phyloP scores from a whole-genome alignment of 2,329 filamentous ascomycete species.

The Scedosporium apiospermum region DNA sequence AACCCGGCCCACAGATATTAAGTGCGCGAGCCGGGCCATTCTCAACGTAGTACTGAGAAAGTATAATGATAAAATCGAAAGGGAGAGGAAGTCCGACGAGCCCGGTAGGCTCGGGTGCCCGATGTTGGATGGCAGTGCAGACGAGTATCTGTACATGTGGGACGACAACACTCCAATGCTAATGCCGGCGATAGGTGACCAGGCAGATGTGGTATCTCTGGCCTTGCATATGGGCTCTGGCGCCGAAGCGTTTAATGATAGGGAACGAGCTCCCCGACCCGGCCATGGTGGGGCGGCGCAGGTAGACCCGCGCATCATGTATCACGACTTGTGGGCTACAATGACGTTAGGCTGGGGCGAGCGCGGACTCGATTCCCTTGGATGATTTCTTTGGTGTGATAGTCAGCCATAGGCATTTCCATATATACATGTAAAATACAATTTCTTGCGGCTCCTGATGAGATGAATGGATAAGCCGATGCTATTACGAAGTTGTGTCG shows the following conservation, averaged over 20 bases:
- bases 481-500: too few species aligned
- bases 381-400: background rate
- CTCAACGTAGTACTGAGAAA: conserved; percentile 35
- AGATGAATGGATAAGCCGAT: too few species aligned
- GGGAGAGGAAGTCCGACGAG: conserved; percentile 11
- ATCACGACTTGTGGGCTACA: conserved; percentile 37
- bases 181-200: conserved; percentile 7
- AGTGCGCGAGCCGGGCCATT: conserved; percentile 35
- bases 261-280: background rate
- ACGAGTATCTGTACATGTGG: conserved; percentile 36
- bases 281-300: conserved; percentile 1
- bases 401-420: background rate
- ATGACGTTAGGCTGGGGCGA: conserved; percentile 36
- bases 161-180: conserved; percentile 22
- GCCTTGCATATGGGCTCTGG: background rate
- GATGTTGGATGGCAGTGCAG: conserved; percentile 41
- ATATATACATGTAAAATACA: background rate
- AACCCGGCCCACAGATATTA: conserved; percentile 27
- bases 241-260: background rate
- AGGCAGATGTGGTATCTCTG: background rate
- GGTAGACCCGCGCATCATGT: conserved; percentile 17
- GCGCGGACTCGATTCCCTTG: conserved; percentile 7
- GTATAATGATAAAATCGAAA: conserved; percentile 30
- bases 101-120: conserved; percentile 28
- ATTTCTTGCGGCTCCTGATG: too few species aligned